Percentiles rank a stretch among this genome's conserved stretches.
Evolutionary conservation across 345 rosid species (phyloP).

Genomic region (Heritiera littoralis): DNA sequence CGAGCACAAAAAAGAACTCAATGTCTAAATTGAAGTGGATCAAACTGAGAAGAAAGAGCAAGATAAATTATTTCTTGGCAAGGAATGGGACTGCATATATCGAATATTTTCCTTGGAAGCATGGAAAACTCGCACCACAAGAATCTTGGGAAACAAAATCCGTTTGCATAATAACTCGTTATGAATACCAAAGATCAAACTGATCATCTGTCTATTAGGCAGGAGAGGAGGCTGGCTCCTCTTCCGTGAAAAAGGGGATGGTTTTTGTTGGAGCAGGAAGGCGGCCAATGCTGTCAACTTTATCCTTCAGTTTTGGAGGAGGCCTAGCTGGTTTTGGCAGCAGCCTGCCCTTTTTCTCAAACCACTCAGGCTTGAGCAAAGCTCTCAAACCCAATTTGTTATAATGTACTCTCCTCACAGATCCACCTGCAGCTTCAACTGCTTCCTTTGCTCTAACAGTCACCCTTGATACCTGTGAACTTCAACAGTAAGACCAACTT

Average conservation of each 20-base stretch:
- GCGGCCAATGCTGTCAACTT: constrained; percentile 94
- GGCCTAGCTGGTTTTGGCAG: constrained; percentile 91
- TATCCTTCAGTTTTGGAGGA: constrained; percentile 83
- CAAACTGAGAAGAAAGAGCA: neutral
- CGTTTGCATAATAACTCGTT: neutral
- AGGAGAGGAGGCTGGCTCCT: constrained; percentile 36
- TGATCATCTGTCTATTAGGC: constrained; percentile 20
- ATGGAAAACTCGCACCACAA: neutral
- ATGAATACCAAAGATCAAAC: neutral
- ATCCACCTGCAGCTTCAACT: constrained; percentile 90
- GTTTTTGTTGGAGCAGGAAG: constrained; percentile 88
- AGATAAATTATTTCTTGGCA: neutral
- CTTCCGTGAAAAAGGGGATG: constrained; percentile 58
- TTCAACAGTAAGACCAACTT: neutral
- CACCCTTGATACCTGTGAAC: constrained; percentile 75
- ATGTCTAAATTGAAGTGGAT: neutral
- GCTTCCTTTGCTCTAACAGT: constrained; percentile 87
- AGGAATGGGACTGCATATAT: neutral
- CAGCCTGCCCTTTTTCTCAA: constrained; percentile 91
- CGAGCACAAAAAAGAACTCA: neutral
- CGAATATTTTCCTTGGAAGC: neutral
- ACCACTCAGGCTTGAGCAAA: constrained; percentile 89
- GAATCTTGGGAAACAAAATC: constrained; percentile 15
- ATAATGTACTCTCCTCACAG: constrained; percentile 88
- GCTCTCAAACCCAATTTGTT: constrained; percentile 86